A percentile compares a stretch with the other conserved stretches of the same genome.
phyloP scores from a whole-genome alignment of 805 yeast genomes.

The Starmerella davenportii region DNA sequence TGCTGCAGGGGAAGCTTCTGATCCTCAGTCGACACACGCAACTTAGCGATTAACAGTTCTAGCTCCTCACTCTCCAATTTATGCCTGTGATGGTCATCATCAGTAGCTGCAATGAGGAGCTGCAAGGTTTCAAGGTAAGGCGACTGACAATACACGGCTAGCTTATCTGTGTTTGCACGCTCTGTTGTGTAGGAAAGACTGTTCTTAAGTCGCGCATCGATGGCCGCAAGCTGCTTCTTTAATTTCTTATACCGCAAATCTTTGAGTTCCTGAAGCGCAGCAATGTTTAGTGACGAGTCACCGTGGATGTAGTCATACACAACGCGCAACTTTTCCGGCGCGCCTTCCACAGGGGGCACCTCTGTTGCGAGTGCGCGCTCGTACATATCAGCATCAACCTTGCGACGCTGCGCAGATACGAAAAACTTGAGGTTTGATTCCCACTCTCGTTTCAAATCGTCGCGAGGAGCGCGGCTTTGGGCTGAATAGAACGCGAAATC shows the following conservation, averaged over 20 bases:
- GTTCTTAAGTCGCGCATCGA: constrained; percentile 16
- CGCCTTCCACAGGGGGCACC: not conserved
- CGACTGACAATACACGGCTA: constrained; percentile 33
- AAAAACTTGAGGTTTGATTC: constrained; percentile 2
- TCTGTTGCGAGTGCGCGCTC: not conserved
- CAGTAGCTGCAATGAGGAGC: constrained; percentile 36
- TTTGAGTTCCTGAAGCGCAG: not conserved
- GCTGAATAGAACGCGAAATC: constrained; percentile 10
- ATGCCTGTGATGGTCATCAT: constrained; percentile 45
- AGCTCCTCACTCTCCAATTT: constrained; percentile 42
- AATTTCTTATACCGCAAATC: constrained; percentile 16
- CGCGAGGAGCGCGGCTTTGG: constrained; percentile 13
- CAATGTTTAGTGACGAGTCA: not conserved
- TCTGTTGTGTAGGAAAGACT: constrained; percentile 12
- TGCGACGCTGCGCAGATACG: not conserved
- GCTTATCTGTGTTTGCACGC: constrained; percentile 20
- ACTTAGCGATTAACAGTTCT: constrained; percentile 35
- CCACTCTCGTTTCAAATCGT: constrained; percentile 8
- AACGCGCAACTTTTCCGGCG: not conserved
- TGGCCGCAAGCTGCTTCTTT: constrained; percentile 13
- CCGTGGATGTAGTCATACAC: not conserved
- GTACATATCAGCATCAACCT: not conserved
- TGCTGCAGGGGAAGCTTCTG: not conserved
- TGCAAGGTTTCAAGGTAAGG: constrained; percentile 37
- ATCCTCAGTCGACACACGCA: constrained; percentile 30